phyloP scores from a whole-genome alignment of 2,329 filamentous ascomycete genomes.

The Sordariomycetes sp. region DNA sequence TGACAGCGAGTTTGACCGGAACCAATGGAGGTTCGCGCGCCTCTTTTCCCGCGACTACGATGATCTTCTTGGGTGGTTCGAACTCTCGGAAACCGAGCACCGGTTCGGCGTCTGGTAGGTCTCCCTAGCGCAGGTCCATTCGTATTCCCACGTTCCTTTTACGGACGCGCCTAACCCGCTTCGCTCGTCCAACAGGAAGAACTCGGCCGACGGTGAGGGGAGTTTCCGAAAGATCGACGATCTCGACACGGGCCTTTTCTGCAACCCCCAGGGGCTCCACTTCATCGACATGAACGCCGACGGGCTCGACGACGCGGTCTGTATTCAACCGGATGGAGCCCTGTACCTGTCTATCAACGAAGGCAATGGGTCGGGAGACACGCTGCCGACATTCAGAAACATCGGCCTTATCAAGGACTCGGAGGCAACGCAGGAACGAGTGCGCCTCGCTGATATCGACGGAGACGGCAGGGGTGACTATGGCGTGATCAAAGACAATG shows the following conservation, averaged over 20 bases:
- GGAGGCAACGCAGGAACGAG: background rate
- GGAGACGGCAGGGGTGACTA: constrained; percentile 8
- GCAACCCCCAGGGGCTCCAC: constrained; percentile 3
- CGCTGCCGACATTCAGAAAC: constrained; percentile 1
- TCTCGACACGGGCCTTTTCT: constrained; percentile 3
- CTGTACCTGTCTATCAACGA: constrained; percentile 4
- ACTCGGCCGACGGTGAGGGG: constrained; percentile 5
- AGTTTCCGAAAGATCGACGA: constrained; percentile 11
- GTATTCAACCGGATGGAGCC: constrained; percentile 12
- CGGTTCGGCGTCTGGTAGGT: background rate
- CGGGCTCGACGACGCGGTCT: constrained; percentile 18
- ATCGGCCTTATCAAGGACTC: background rate
- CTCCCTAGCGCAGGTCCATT: too few relatives aligned
- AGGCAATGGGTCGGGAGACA: background rate
- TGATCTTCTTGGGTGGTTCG: constrained; percentile 13
- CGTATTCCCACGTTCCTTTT: too few relatives aligned
- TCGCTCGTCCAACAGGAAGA: background rate
- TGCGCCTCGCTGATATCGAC: constrained; percentile 17
- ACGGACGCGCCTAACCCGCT: too few relatives aligned
- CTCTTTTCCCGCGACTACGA: constrained; percentile 10
- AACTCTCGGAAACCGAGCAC: background rate
- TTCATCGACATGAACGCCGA: constrained; percentile 9
- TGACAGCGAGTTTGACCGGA: constrained; percentile 11
- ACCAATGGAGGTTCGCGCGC: background rate
- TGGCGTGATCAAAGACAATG: constrained; percentile 4